These are phyloP conservation scores for Globisporangium yorkense DNA, from an alignment of 352 stramenopile genomes.

Conservation along the genomic window DNA sequence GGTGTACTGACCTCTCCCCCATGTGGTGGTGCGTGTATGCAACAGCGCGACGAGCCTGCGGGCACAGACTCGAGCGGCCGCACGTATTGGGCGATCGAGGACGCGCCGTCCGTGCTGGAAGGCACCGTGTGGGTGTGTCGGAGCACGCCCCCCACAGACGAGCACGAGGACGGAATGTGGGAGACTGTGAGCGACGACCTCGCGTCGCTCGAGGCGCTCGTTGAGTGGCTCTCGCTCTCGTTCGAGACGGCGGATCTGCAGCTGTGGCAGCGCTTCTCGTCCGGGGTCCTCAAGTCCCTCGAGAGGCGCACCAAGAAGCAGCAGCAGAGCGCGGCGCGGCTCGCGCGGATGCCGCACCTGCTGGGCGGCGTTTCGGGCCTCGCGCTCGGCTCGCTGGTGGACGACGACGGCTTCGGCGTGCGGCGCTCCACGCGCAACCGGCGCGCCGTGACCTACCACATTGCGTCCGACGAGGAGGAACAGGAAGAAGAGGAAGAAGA, in stretches of 20 bases:
- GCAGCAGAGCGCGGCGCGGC: slow-evolving; percentile 29
- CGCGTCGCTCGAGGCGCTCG: slow-evolving; percentile 39
- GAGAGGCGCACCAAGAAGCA: slow-evolving; percentile 41
- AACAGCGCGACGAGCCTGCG: slow-evolving; percentile 41
- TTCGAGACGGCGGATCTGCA: slow-evolving; percentile 40
- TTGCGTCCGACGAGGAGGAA: slow-evolving; percentile 32
- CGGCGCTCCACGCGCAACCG: slow-evolving; percentile 39
- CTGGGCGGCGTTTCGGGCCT: slow-evolving; percentile 24
- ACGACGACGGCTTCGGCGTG: slow-evolving; percentile 22
- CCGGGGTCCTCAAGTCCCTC: slow-evolving; percentile 42
- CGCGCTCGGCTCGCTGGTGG: slow-evolving; percentile 19
- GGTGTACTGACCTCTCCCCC: not conserved
- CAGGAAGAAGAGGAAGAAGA: slow-evolving; percentile 19
- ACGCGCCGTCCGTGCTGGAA: slow-evolving; percentile 44
- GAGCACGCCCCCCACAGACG: slow-evolving; percentile 13
- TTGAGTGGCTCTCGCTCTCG: slow-evolving; percentile 43
- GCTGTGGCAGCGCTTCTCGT: slow-evolving; percentile 40
- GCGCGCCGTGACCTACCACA: slow-evolving; percentile 42
- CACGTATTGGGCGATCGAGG: slow-evolving; percentile 58
- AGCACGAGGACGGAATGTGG: slow-evolving; percentile 30
- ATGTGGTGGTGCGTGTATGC: not conserved
- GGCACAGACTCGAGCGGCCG: slow-evolving; percentile 38
- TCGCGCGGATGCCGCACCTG: slow-evolving; percentile 34
- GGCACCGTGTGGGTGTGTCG: slow-evolving; percentile 57
- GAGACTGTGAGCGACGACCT: slow-evolving; percentile 59